Percentiles rank a stretch among this genome's conserved stretches.
Conservation (phyloP, 306 rosid species). For the Acacia confusa region DNA sequence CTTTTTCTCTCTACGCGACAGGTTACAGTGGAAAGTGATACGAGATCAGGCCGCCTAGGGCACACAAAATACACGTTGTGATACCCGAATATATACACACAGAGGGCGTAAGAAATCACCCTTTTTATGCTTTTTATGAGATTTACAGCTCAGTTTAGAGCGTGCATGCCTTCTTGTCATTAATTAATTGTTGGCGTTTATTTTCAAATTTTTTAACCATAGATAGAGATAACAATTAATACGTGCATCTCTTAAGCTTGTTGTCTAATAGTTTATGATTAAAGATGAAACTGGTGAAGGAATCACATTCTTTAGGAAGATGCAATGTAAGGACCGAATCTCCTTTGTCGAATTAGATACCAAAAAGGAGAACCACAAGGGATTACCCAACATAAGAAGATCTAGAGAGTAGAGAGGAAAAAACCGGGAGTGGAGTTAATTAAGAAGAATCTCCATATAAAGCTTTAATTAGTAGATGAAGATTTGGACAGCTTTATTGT, state of each 20-base stretch:
- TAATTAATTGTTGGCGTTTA: background rate
- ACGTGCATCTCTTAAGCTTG: background rate
- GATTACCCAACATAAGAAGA: background rate
- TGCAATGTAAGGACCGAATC: background rate
- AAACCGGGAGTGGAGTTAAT: background rate
- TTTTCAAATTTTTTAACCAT: background rate
- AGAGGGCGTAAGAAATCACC: background rate
- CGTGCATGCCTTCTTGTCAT: background rate
- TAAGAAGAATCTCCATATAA: background rate
- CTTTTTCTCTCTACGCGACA: constrained; percentile 2
- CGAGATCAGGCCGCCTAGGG: constrained; percentile 17
- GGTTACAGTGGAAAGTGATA: constrained; percentile 21
- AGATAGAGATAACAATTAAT: background rate
- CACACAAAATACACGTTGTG: constrained; percentile 6
- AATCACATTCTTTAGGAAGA: background rate
- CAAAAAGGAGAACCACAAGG: background rate
- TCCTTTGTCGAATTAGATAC: background rate
- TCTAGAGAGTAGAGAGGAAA: too few relatives aligned
- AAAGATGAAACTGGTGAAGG: background rate
- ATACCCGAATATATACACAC: background rate
- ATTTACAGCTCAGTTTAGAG: constrained; percentile 32
- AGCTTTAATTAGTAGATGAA: background rate
- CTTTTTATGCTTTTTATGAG: constrained; percentile 30
- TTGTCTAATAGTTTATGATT: background rate
- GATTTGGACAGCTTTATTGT: background rate